Evolutionary conservation across 495 filamentous ascomycete species (phyloP).

Genomic region (Penicillium egyptiacum): DNA sequence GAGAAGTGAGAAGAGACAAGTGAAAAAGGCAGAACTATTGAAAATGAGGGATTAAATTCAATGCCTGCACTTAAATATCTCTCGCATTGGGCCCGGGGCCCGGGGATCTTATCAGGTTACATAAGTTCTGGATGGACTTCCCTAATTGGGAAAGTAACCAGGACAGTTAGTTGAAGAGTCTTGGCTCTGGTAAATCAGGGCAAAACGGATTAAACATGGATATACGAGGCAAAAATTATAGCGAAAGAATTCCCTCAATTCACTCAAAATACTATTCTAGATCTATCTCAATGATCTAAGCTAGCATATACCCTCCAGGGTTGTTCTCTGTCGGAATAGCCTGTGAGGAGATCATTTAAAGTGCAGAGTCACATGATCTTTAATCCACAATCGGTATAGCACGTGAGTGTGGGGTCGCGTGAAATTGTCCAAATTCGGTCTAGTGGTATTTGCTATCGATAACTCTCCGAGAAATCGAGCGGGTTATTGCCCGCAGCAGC

Average conservation of each 20-base stretch:
- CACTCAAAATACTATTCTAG: background rate
- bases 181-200: background rate
- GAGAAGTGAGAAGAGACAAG: background rate
- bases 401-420: constrained; percentile 5
- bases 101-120: constrained; percentile 17
- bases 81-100: background rate
- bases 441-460: constrained; percentile 9
- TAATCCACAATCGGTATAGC: background rate
- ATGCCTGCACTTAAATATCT: constrained; percentile 18
- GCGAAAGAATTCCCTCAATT: background rate
- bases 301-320: background rate
- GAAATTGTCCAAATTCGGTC: background rate
- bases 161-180: background rate
- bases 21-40: background rate
- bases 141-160: constrained; percentile 18
- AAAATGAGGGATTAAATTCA: constrained; percentile 5
- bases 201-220: background rate
- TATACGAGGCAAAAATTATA: background rate
- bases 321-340: background rate
- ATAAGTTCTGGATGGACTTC: constrained; percentile 23
- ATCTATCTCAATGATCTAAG: background rate
- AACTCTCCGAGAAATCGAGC: constrained; percentile 5
- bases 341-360: background rate
- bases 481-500: background rate
- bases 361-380: background rate